Percentiles rank a stretch among this genome's conserved stretches.
Evolutionary conservation across 139 green algal species (phyloP).

Genomic region (Bryopsis sp.): DNA sequence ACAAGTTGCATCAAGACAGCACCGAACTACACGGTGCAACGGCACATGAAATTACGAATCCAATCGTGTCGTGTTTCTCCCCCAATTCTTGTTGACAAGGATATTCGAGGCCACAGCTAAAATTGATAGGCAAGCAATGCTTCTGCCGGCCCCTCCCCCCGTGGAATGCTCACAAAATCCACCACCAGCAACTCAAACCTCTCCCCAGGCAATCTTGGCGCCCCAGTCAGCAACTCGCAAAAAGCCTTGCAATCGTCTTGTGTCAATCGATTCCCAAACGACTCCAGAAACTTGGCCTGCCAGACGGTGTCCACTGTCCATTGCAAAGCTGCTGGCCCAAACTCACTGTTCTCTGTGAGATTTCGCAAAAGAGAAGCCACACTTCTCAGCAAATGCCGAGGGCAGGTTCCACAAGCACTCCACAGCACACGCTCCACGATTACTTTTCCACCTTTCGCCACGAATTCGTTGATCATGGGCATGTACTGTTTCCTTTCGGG

Average conservation of each 20-base stretch:
- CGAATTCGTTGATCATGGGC: neutral
- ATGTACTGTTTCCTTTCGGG: neutral
- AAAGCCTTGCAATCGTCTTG: neutral
- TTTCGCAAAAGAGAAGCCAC: neutral
- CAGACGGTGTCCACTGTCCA: no score
- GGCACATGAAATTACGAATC: no score
- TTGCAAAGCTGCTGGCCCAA: no score
- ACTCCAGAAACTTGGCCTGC: neutral
- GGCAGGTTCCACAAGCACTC: neutral
- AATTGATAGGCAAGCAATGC: neutral
- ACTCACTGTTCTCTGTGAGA: neutral
- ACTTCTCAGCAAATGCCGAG: neutral
- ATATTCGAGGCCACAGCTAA: no score
- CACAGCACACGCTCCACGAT: neutral
- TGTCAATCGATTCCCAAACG: neutral
- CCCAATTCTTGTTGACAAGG: no score
- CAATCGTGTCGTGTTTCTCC: no score
- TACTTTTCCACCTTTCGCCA: neutral
- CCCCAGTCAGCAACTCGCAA: neutral
- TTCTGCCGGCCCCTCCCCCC: neutral
- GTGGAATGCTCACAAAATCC: conserved; percentile 5
- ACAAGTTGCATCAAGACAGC: no score
- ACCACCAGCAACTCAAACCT: neutral
- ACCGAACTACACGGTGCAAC: no score
- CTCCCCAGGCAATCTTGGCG: neutral